Evolutionary conservation across 768 basidiomycete genomes (phyloP).

Genomic region (Tylopilus plumbeoviolaceoides): DNA sequence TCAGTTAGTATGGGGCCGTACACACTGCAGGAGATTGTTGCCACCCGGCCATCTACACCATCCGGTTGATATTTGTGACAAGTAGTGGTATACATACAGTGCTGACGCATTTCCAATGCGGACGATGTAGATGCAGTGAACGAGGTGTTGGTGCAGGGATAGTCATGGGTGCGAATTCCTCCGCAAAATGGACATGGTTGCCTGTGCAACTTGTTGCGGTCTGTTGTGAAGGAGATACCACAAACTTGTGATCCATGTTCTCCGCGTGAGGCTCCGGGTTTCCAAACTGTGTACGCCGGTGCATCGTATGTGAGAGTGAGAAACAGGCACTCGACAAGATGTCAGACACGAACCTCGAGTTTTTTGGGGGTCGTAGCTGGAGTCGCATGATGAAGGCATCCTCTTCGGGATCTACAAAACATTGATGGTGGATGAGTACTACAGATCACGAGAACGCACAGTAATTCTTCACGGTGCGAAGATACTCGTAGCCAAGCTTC

Average conservation of each 20-base stretch:
- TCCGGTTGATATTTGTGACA: background rate
- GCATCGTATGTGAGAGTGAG: conserved; percentile 2
- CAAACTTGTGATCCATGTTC: conserved; percentile 14
- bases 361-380: background rate
- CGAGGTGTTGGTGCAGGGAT: background rate
- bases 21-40: no score
- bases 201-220: conserved; percentile 1
- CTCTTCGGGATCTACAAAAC: conserved; percentile 25
- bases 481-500: conserved; percentile 22
- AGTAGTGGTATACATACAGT: background rate
- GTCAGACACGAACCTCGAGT: background rate
- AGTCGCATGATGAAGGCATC: conserved; percentile 27
- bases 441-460: conserved; percentile 19
- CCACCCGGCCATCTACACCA: background rate
- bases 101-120: background rate
- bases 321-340: background rate
- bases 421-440: background rate
- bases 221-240: conserved; percentile 12
- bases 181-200: conserved; percentile 13
- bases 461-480: conserved; percentile 17
- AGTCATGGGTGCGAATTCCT: conserved; percentile 10
- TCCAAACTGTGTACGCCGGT: background rate
- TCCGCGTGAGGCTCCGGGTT: conserved; percentile 1
- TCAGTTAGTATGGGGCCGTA: no score
- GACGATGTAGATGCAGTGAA: background rate